Percentiles rank a stretch among this genome's conserved stretches.
phyloP scores from a whole-genome alignment of 495 filamentous ascomycete species.

The Apiosordaria backusii region DNA sequence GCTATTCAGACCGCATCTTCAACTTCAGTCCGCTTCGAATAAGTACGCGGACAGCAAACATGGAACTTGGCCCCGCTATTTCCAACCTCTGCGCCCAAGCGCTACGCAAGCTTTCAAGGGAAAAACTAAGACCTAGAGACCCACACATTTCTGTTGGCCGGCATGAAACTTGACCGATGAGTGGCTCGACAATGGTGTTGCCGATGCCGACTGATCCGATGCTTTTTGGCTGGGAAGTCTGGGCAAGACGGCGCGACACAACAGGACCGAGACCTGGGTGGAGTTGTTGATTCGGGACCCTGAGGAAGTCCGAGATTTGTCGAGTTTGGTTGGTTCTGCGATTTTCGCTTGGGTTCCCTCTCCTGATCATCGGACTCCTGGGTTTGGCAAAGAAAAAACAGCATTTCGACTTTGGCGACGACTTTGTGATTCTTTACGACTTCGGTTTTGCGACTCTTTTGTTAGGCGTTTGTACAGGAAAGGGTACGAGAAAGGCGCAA shows the following conservation, averaged over 20 bases:
- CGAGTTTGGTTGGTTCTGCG: not conserved
- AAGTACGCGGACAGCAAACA: not conserved
- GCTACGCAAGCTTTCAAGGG: not conserved
- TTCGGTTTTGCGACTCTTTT: not conserved
- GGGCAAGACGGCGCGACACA: not conserved
- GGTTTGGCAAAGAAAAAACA: not conserved
- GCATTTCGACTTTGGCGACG: not conserved
- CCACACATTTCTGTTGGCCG: not conserved
- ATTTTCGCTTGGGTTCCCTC: not conserved
- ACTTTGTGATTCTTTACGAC: not conserved
- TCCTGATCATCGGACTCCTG: not conserved
- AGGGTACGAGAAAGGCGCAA: not conserved
- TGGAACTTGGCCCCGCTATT: not conserved
- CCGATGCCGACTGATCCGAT: conserved; percentile 8
- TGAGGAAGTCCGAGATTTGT: conserved; percentile 9
- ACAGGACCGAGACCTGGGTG: not conserved
- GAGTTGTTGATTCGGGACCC: conserved; percentile 5
- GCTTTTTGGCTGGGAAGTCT: not conserved
- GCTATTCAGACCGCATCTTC: not conserved
- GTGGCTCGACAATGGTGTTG: not conserved
- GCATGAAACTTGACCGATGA: not conserved
- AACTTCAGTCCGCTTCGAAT: not conserved
- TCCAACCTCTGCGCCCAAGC: not conserved
- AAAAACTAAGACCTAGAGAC: not conserved
- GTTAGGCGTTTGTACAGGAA: not conserved